Conservation (phyloP, 2,329 filamentous ascomycete species). For the Mycogone perniciosa region DNA sequence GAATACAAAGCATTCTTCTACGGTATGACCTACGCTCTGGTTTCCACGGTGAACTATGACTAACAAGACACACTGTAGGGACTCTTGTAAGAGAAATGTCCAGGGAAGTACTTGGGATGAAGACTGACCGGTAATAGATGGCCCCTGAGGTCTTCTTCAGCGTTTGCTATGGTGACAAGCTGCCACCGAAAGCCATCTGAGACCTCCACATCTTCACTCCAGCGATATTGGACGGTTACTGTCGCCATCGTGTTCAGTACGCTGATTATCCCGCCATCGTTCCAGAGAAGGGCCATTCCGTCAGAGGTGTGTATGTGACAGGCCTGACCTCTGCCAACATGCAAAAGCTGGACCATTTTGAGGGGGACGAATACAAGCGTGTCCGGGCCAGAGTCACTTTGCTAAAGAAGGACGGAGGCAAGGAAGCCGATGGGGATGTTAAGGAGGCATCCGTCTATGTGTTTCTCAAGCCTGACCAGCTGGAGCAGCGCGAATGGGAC, state of each 20-base stretch:
- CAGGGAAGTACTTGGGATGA: neutral
- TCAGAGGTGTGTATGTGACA: conserved; percentile 69
- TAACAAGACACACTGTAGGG: neutral
- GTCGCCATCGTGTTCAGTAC: conserved; percentile 59
- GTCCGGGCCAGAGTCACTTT: conserved; percentile 48
- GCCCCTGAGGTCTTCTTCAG: conserved; percentile 79
- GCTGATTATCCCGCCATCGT: conserved; percentile 81
- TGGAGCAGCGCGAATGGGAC: conserved; percentile 81
- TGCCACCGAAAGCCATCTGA: conserved; percentile 41
- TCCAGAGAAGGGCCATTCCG: conserved; percentile 46
- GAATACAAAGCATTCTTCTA: conserved; percentile 51
- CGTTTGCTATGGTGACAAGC: conserved; percentile 62
- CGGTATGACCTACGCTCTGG: conserved; percentile 30
- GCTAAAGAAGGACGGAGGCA: conserved; percentile 34
- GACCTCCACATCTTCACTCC: conserved; percentile 60
- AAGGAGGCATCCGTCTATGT: conserved; percentile 59
- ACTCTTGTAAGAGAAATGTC: conserved; percentile 2
- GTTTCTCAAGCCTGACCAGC: conserved; percentile 40
- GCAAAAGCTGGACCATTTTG: conserved; percentile 70
- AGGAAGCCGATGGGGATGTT: conserved; percentile 36
- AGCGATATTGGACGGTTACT: conserved; percentile 68
- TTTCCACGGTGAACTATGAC: neutral
- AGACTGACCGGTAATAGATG: conserved; percentile 49
- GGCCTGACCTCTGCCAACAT: conserved; percentile 76
- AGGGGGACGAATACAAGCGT: conserved; percentile 68